A percentile compares a stretch with the other conserved stretches of the same genome.
phyloP scores from a whole-genome alignment of 495 filamentous ascomycete species.

The Penicillium nucicola region DNA sequence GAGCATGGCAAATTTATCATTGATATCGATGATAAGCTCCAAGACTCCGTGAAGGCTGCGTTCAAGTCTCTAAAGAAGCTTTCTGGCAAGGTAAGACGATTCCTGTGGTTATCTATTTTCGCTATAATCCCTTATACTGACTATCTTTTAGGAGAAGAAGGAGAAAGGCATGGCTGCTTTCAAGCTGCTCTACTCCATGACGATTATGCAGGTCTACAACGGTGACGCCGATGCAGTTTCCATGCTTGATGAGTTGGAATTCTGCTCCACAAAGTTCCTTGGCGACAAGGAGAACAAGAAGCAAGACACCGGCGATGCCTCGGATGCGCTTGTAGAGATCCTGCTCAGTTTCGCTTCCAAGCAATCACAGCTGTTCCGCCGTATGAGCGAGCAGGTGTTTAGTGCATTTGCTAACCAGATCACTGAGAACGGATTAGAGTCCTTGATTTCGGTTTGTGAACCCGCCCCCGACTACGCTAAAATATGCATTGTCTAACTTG shows the following conservation, averaged over 20 bases:
- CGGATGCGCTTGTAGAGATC: conserved; percentile 80
- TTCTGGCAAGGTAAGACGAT: conserved; percentile 50
- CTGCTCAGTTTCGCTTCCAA: conserved; percentile 84
- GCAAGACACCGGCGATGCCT: conserved; percentile 56
- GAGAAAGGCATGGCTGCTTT: conserved; percentile 54
- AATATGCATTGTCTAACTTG: background rate
- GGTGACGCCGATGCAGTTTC: conserved; percentile 78
- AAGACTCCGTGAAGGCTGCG: conserved; percentile 56
- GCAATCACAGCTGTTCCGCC: conserved; percentile 78
- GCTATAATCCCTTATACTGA: conserved; percentile 5
- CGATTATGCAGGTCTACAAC: conserved; percentile 84
- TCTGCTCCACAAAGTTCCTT: conserved; percentile 64
- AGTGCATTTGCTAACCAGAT: conserved; percentile 69
- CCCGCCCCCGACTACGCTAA: background rate
- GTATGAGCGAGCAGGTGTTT: conserved; percentile 85
- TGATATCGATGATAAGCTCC: conserved; percentile 59
- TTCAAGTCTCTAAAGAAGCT: conserved; percentile 65
- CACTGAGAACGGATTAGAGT: conserved; percentile 66
- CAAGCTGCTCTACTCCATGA: conserved; percentile 78
- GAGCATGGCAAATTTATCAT: conserved; percentile 51
- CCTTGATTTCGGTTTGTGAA: conserved; percentile 55
- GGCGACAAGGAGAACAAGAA: conserved; percentile 44
- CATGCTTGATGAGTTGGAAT: conserved; percentile 70
- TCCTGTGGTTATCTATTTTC: background rate
- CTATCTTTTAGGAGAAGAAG: conserved; percentile 31